These are phyloP conservation scores for Adenanthera pavonina DNA, from an alignment of 306 rosid genomes.

Conservation along the genomic window DNA sequence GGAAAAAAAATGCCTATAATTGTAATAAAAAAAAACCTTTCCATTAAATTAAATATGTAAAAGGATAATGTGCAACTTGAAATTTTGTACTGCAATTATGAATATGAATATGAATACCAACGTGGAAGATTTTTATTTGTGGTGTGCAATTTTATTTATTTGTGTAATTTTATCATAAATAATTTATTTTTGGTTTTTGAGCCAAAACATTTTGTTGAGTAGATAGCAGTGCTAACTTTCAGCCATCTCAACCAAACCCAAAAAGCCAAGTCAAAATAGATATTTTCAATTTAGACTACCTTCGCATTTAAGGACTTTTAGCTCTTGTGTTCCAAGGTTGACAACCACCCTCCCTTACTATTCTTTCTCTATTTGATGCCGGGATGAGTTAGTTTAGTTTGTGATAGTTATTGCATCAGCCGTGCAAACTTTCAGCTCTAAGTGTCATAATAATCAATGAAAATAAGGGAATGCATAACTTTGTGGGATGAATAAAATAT, in stretches of 20 bases:
- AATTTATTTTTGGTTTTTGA: not conserved
- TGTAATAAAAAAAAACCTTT: too few relatives aligned
- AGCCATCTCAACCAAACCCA: not conserved
- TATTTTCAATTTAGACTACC: not conserved
- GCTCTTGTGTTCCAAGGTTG: not conserved
- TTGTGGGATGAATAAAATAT: too few relatives aligned
- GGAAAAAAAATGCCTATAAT: too few relatives aligned
- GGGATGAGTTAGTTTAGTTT: not conserved
- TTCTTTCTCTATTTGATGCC: not conserved
- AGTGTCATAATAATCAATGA: not conserved
- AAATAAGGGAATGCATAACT: not conserved
- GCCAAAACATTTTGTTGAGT: not conserved
- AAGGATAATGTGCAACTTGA: not conserved
- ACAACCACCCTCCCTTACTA: not conserved
- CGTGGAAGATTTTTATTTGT: not conserved
- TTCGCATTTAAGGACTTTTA: not conserved
- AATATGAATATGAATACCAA: not conserved
- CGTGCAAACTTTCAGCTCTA: not conserved
- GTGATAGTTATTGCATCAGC: not conserved
- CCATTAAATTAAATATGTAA: not conserved
- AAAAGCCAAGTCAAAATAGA: not conserved
- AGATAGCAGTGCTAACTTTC: not conserved
- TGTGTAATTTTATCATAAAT: not conserved
- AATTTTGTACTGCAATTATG: conserved; percentile 2
- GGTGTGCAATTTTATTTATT: not conserved